Percentiles rank a stretch among this genome's conserved stretches.
Evolutionary conservation across 441 rosid genomes (phyloP).

Genomic region (Populus hybrid): DNA sequence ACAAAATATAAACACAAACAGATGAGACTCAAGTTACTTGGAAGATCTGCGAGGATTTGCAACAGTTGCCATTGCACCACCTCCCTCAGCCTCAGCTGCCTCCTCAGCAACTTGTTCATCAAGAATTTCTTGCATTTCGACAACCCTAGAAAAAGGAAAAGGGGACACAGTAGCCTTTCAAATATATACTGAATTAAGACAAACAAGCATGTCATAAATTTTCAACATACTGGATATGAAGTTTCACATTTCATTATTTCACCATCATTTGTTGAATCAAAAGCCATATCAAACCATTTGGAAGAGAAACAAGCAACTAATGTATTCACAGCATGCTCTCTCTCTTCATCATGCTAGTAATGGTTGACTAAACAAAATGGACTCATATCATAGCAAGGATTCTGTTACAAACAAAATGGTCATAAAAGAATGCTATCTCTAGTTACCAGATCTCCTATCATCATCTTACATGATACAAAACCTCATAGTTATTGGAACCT

Average conservation of each 20-base stretch:
- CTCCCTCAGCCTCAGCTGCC: constrained; percentile 99
- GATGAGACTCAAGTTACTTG: constrained; percentile 47
- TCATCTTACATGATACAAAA: background rate
- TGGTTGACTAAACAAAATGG: background rate
- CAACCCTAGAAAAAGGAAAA: constrained; percentile 55
- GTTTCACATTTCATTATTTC: background rate
- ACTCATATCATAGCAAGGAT: constrained; percentile 1
- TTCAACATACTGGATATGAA: background rate
- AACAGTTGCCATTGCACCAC: constrained; percentile 82
- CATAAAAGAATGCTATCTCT: background rate
- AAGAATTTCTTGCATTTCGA: constrained; percentile 99
- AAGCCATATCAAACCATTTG: background rate
- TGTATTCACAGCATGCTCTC: background rate
- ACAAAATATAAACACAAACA: constrained; percentile 5
- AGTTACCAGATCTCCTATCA: background rate
- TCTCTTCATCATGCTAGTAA: background rate
- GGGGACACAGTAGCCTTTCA: background rate
- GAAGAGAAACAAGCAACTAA: background rate
- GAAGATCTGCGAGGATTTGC: constrained; percentile 91
- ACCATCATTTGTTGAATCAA: background rate
- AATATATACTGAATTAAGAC: constrained; percentile 2
- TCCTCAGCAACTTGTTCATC: constrained; percentile 99
- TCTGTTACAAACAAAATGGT: background rate
- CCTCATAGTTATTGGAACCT: background rate
- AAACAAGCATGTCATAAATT: background rate